These are phyloP conservation scores for Quercus robur DNA, from an alignment of 306 rosid species.

Conservation along the genomic window DNA sequence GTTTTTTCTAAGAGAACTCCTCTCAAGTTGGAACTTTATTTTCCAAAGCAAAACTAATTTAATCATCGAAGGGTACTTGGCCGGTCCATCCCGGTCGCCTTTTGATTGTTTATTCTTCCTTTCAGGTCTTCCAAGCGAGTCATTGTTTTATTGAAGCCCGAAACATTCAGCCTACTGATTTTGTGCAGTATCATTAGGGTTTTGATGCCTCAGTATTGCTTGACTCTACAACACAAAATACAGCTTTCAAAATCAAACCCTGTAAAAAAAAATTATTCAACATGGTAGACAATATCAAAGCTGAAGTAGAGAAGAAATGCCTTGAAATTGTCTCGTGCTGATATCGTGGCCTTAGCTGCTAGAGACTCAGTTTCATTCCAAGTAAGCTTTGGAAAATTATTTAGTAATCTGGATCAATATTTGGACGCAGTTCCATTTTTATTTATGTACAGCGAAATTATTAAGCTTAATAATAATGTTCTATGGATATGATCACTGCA, in stretches of 20 bases:
- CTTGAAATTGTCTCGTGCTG: slow-evolving; percentile 38
- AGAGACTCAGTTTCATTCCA: slow-evolving; percentile 36
- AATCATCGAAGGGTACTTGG: too few relatives aligned
- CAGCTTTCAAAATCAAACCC: slow-evolving; percentile 20
- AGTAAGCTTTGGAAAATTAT: slow-evolving; percentile 1
- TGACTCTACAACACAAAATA: slow-evolving; percentile 11
- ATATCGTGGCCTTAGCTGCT: slow-evolving; percentile 33
- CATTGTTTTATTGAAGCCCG: too few relatives aligned
- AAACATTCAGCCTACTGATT: too few relatives aligned
- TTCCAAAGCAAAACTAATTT: too few relatives aligned
- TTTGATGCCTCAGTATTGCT: slow-evolving; percentile 40
- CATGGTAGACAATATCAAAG: slow-evolving; percentile 32
- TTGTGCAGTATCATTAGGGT: slow-evolving; percentile 14
- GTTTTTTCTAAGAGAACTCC: accelerated
- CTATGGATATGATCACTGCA: neutral
- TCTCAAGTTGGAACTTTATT: too few relatives aligned
- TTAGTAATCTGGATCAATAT: too few relatives aligned
- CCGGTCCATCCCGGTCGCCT: too few relatives aligned
- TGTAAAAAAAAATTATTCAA: slow-evolving; percentile 22
- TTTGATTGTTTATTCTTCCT: too few relatives aligned
- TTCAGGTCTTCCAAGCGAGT: too few relatives aligned
- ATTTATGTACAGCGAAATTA: too few relatives aligned
- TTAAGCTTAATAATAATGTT: too few relatives aligned
- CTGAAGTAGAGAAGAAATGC: slow-evolving; percentile 25
- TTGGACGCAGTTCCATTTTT: too few relatives aligned